phyloP scores from a whole-genome alignment of 2,329 filamentous ascomycete species.

The Nigrospora sphaerica region DNA sequence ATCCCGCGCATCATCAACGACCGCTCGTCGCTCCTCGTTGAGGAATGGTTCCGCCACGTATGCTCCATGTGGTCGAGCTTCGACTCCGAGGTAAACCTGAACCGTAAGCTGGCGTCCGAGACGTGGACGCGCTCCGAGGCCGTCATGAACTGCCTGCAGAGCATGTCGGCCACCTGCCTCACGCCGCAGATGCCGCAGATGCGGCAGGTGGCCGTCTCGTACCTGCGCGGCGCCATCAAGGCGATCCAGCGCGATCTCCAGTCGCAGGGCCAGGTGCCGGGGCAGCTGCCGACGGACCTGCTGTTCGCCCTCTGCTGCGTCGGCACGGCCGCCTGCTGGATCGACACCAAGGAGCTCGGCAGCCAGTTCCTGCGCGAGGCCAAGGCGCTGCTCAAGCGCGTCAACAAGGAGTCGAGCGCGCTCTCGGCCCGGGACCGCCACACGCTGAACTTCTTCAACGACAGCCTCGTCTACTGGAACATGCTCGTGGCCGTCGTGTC shows the following conservation, averaged over 20 bases:
- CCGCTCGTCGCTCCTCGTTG: conserved; percentile 24
- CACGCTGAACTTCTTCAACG: conserved; percentile 28
- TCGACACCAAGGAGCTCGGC: conserved; percentile 25
- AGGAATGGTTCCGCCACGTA: conserved; percentile 31
- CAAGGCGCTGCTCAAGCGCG: conserved; percentile 5
- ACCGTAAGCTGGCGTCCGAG: conserved; percentile 27
- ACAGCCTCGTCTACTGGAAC: conserved; percentile 31
- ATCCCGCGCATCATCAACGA: conserved; percentile 14
- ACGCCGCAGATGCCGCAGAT: conserved; percentile 26
- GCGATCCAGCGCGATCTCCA: conserved; percentile 27
- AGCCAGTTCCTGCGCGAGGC: conserved; percentile 23
- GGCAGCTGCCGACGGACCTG: conserved; percentile 23
- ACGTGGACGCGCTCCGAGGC: conserved; percentile 28
- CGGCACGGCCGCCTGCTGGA: conserved; percentile 32
- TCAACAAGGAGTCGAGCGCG: conserved; percentile 3
- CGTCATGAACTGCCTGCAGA: conserved; percentile 30
- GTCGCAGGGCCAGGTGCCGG: conserved; percentile 8
- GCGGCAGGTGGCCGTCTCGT: conserved; percentile 22
- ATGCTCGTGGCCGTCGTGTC: conserved; percentile 29
- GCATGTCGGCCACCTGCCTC: conserved; percentile 32
- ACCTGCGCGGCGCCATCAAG: conserved; percentile 25
- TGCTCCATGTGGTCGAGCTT: conserved; percentile 33
- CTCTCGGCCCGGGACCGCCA: conserved; percentile 15
- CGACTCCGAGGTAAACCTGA: conserved; percentile 30
- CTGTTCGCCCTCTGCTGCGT: conserved; percentile 31